Base-by-base conservation (phyloP, 805 yeast species). In the Komagataella kurtzmanii region DNA sequence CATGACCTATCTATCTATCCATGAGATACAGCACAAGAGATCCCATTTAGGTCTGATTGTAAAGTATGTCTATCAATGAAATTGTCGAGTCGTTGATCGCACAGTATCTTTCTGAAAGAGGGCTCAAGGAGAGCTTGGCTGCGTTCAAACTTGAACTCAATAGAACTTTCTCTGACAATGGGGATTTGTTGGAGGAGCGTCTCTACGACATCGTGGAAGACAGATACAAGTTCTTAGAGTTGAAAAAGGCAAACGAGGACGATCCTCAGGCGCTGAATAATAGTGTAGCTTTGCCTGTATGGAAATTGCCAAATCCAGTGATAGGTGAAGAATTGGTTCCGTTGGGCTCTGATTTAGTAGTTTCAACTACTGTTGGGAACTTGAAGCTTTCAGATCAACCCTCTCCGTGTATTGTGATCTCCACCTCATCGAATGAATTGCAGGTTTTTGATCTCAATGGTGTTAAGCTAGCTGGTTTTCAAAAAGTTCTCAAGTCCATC, bases 21-120 rank as follows among this genome's bases (percentile, higher is more conserved):
- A 21, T 6, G 23, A 21, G 23, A 21, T 19, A n/a, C 30, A 14
- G 47, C 47, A 45, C 47, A 5, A 21, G 47, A 45, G 30, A 45
- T 45, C 47, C 8, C 47, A n/a, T 17, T 23, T 17, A 3, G 1
- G 1, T 45, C 17, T 7, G 7, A 14, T 45, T 14, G n/a, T 17
- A 8, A 18, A 45, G 12, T 5, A 45, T 45, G 47, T 21, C 17
- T 45, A 24, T 45, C n/a, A 10, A 51, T 12, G 60, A 68, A 2
- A 62, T 66, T 17, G 57, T 49, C 17, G 47, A 49, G 51, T 18
- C 67, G 2, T 62, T 83, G 36, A 69, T 85, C 10, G 88, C 86
- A 0, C 78, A 80, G 30, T 84, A 76, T 56, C 69, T 85, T n/a
- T 61, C 70, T 24, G 65, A 71, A n/a, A 70, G 78, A 24, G 76